Conservation (phyloP, 371 early-diverging fungal species). For the Mortierella sp. region DNA sequence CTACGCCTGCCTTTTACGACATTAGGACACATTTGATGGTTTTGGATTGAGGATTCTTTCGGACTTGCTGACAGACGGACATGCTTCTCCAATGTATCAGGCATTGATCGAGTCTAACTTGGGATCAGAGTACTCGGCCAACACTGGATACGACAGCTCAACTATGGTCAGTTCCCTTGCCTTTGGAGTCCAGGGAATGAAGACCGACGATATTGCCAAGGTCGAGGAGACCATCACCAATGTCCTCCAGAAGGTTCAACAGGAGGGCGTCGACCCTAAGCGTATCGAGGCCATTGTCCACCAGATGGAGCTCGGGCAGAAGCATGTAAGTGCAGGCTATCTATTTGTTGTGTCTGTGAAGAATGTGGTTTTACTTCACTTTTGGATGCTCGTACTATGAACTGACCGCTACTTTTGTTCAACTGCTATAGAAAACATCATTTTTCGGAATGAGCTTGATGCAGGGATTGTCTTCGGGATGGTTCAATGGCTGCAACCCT, state of each 20-base stretch:
- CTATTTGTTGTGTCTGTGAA: neutral
- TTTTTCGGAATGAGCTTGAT: conserved; percentile 91
- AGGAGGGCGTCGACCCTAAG: conserved; percentile 83
- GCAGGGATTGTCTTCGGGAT: conserved; percentile 82
- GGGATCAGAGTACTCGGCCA: conserved; percentile 93
- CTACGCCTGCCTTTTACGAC: neutral
- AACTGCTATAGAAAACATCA: conserved; percentile 78
- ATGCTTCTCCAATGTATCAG: conserved; percentile 95
- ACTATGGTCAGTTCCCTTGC: conserved; percentile 68
- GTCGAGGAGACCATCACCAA: conserved; percentile 79
- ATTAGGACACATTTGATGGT: conserved; percentile 84
- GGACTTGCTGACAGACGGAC: conserved; percentile 87
- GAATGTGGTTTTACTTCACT: neutral
- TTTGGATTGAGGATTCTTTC: conserved; percentile 87
- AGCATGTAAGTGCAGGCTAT: conserved; percentile 74
- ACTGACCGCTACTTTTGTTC: neutral
- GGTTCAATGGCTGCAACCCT: conserved; percentile 94
- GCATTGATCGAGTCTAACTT: conserved; percentile 94
- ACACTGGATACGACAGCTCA: conserved; percentile 89
- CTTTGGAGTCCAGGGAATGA: conserved; percentile 72
- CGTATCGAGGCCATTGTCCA: conserved; percentile 93
- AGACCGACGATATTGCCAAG: conserved; percentile 57
- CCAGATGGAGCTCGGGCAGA: conserved; percentile 90
- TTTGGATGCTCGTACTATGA: neutral
- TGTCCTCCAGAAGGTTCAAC: conserved; percentile 76